phyloP scores from a whole-genome alignment of 768 basidiomycete species.

The Naganishia kalamii region DNA sequence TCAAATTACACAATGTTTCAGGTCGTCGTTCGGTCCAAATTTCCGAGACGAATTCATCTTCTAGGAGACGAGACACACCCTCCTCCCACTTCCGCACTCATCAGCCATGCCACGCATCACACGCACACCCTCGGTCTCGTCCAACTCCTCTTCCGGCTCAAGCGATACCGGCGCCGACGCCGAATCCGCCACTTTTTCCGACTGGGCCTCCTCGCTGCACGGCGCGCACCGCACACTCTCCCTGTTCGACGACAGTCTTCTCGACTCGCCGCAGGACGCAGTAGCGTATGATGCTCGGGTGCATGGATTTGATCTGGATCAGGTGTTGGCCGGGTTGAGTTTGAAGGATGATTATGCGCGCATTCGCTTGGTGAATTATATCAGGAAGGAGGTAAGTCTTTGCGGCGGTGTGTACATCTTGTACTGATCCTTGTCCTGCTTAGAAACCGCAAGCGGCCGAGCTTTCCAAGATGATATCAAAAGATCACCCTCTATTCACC shows the following conservation, averaged over 20 bases:
- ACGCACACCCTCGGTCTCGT: conserved; percentile 5
- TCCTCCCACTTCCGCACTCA: not conserved
- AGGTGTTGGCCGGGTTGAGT: conserved; percentile 20
- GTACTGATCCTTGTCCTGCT: not conserved
- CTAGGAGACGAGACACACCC: not conserved
- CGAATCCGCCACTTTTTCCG: conserved; percentile 18
- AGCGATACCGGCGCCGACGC: conserved; percentile 18
- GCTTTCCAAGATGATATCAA: conserved; percentile 52
- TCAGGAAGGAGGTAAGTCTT: conserved; percentile 54
- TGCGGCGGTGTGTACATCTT: conserved; percentile 36
- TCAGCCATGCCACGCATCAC: conserved; percentile 9
- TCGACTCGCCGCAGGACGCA: conserved; percentile 31
- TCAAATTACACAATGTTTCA: not conserved
- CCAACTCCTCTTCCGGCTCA: conserved; percentile 10
- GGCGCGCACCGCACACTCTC: conserved; percentile 20
- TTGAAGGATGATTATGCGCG: conserved; percentile 68
- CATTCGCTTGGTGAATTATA: conserved; percentile 78
- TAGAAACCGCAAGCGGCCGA: conserved; percentile 4
- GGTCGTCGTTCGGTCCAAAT: not conserved
- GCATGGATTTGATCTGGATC: conserved; percentile 29
- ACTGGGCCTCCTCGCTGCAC: conserved; percentile 22
- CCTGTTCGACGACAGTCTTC: conserved; percentile 28
- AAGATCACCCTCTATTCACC: conserved; percentile 59
- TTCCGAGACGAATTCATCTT: not conserved
- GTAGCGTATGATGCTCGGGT: conserved; percentile 30